These are phyloP conservation scores for Umbilicaria muhlenbergii DNA, from an alignment of 495 filamentous ascomycete species.

Conservation along the genomic window DNA sequence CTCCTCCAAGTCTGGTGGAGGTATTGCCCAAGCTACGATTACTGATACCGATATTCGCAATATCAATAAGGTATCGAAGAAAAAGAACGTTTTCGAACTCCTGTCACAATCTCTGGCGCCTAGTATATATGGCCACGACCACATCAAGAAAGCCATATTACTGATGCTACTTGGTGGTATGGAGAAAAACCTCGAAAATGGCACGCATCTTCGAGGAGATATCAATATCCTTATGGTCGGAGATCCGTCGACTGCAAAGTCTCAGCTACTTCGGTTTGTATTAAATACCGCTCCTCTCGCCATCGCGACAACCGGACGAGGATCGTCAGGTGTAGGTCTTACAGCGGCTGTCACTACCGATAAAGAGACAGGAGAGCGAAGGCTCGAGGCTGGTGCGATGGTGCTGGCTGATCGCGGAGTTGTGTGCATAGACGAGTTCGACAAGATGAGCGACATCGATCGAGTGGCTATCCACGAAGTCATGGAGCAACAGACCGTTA, in stretches of 20 bases:
- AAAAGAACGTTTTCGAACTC: slow-evolving; percentile 83
- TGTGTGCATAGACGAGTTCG: slow-evolving; percentile 98
- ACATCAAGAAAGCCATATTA: slow-evolving; percentile 96
- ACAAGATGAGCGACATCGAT: slow-evolving; percentile 99
- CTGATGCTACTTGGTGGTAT: slow-evolving; percentile 95
- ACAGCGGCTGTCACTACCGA: slow-evolving; percentile 93
- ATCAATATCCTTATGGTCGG: slow-evolving; percentile 99
- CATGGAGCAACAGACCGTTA: slow-evolving; percentile 99
- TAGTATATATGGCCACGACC: slow-evolving; percentile 92
- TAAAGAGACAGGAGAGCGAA: slow-evolving; percentile 92
- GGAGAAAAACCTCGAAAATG: slow-evolving; percentile 98
- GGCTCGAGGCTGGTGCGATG: slow-evolving; percentile 96
- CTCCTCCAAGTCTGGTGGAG: slow-evolving; percentile 90
- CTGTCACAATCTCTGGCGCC: slow-evolving; percentile 95
- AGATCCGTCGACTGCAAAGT: slow-evolving; percentile 97
- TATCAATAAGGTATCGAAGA: slow-evolving; percentile 95
- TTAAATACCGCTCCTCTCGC: slow-evolving; percentile 94
- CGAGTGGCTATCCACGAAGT: slow-evolving; percentile 99
- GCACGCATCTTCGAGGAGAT: slow-evolving; percentile 92
- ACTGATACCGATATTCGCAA: slow-evolving; percentile 98
- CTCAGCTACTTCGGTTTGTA: slow-evolving; percentile 91
- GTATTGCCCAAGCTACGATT: slow-evolving; percentile 79
- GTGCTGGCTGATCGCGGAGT: slow-evolving; percentile 94
- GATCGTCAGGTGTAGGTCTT: slow-evolving; percentile 95
- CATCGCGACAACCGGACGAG: slow-evolving; percentile 93